Evolutionary conservation across 2,329 filamentous ascomycete genomes (phyloP), one percentile per base, ranked within the genome.

Genomic region (Stachybotrys chlorohalonatus): DNA sequence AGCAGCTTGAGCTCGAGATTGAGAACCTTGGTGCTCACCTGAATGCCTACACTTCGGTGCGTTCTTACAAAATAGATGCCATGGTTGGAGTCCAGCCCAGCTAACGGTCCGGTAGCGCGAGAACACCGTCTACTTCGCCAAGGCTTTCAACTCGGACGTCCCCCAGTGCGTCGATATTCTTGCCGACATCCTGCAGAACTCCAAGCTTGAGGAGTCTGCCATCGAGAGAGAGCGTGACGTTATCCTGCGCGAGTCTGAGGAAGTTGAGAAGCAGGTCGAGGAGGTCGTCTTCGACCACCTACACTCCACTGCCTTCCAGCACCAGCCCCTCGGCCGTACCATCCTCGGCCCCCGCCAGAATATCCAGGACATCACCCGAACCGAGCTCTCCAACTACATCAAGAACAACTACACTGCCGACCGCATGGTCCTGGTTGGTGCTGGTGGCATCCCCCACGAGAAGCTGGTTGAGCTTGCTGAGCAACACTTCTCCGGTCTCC

Each of bases 1-100:
- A 95, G 73, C 94, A 99, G 79, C 82, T 99, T 72, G 94, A 99
- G 81, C 86, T 99, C 62, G 94, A 99, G 81, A 97, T 99, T 70
- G 94, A 99, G 83, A 99, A 99, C 80, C 96, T 99, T 90, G 94
- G 94, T 73, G 94, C 90, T 62, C 94, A 99, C 80, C 83, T 99
- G 67, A 99, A 99, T 77, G 94, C 94, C 73, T 99, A 99, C 82
- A 99, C 94, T 68, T 97, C 93, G 80, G 92, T 96, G 85, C 69
- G 87, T 76, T 64, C 66, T 66, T 56, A 57, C 51, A 59, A 59
- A 57, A 61, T 59, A 63, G 49, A n/a, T 16, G 52, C 47, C 54
- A 32, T 59, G 57, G 45, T 39, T 49, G 45, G 53, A 31, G 31
- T 49, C 52, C 53, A 58, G 48, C 52, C n/a, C 54, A 51, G 55